Evolutionary conservation across 106 monocot species (phyloP), one percentile per base, ranked within the genome.

Genomic region (Dioscorea dumetorum): DNA sequence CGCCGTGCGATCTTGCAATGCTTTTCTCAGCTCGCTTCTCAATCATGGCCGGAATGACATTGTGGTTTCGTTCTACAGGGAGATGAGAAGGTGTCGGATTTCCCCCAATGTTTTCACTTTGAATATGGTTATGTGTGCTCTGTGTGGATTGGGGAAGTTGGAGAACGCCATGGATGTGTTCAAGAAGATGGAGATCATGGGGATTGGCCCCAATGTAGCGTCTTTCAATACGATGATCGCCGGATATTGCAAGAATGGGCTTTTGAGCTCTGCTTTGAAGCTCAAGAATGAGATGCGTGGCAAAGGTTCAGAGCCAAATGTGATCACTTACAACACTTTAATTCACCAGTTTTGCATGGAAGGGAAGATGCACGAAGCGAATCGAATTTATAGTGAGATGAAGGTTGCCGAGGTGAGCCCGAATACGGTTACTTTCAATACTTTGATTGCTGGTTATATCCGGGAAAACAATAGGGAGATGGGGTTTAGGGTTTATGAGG

Each of bases 321-420:
- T 61, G 28, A 58, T 91, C 0, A 95, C 95, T 0, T 95, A 84
- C 57, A 91, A 95, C 68, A 79, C 80, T 9, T 62, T 95, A 8
- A 82, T 95, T 14, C 68, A 91, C 67, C 91, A 88, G 49, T 88
- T 84, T 57, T 91, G 91, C 70, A 95, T 72, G 60, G 84, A 91
- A 61, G 84, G 88, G 24, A 91, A 72, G 34, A 63, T 91, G 80
- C 76, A 78, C 9, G 88, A 95, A 32, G 95, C 91, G 5, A 86
- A 84, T 41, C 86, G 70, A 66, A 31, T 95, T 53, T 80, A 88
- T 32, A 82, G 57, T 51, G 88, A 88, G 77, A 88, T 95, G 88
- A 88, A 82, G 54, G 63, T 60, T 1, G 56, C 60, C 4, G 50
- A 62, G 13, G 70, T 87, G 17, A 50, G 33, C 22, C 88, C 88